These are phyloP conservation scores for Kockovaella imperatae DNA, from an alignment of 768 basidiomycete species.

Conservation along the genomic window DNA sequence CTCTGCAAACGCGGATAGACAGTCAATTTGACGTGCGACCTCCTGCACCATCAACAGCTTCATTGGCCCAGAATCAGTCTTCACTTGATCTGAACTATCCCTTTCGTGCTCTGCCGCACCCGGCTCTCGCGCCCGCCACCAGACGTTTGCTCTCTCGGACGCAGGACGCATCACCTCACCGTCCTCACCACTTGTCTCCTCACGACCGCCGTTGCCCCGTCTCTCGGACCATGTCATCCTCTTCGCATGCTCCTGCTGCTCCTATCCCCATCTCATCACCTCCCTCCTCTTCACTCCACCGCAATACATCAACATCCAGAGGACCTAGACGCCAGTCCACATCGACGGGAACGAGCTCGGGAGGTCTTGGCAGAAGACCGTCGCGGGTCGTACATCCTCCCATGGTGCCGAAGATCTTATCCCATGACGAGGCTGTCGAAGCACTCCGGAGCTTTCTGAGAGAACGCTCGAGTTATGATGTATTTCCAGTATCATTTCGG, in stretches of 20 bases:
- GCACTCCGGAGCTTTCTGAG: conserved; percentile 73
- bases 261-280: conserved; percentile 17
- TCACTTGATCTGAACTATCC: too few species aligned
- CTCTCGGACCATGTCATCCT: conserved; percentile 4
- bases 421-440: conserved; percentile 45
- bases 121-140: too few species aligned
- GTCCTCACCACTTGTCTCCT: too few species aligned
- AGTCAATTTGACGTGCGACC: too few species aligned
- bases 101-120: too few species aligned
- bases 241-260: conserved; percentile 3
- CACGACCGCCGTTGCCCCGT: not conserved
- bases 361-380: conserved; percentile 16
- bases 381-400: conserved; percentile 32
- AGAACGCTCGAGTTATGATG: conserved; percentile 82
- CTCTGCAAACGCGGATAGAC: too few species aligned
- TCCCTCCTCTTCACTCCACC: conserved; percentile 1
- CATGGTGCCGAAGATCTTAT: conserved; percentile 15
- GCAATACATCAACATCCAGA: conserved; percentile 9
- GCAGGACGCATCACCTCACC: not conserved
- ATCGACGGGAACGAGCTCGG: conserved; percentile 1
- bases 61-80: too few species aligned
- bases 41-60: too few species aligned
- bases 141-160: too few species aligned
- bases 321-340: conserved; percentile 6
- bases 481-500: conserved; percentile 92